A percentile compares a stretch with the other conserved stretches of the same genome.
phyloP scores from a whole-genome alignment of 2,329 filamentous ascomycete species.

The Malbranchea zuffiana region DNA sequence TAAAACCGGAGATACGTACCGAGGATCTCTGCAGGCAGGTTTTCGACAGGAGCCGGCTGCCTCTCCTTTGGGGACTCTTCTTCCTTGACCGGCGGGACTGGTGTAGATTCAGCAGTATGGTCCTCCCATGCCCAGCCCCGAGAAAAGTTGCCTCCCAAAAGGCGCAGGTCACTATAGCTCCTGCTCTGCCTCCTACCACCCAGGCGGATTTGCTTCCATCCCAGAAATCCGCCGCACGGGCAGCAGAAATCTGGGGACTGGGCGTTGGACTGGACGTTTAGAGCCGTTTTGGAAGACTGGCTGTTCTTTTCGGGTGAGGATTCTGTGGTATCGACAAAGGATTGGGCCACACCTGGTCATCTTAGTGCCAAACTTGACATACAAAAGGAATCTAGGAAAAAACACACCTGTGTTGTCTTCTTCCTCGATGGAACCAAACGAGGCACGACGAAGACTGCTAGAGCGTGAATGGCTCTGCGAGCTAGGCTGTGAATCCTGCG shows the following conservation, averaged over 20 bases:
- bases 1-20: constrained; percentile 42
- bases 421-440: constrained; percentile 36
- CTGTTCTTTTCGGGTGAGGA: constrained; percentile 21
- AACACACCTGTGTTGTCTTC: constrained; percentile 31
- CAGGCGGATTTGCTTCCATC: constrained; percentile 37
- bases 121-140: constrained; percentile 36
- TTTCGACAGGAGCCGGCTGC: constrained; percentile 49
- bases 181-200: constrained; percentile 35
- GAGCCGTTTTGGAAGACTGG: constrained; percentile 16
- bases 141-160: constrained; percentile 26
- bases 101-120: constrained; percentile 14
- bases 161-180: constrained; percentile 35
- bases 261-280: constrained; percentile 23
- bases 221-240: constrained; percentile 35
- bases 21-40: constrained; percentile 58
- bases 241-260: constrained; percentile 35
- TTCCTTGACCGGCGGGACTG: constrained; percentile 15
- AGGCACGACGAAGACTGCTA: constrained; percentile 31
- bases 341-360: constrained; percentile 32
- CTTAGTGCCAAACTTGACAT: not conserved
- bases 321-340: constrained; percentile 32
- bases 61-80: constrained; percentile 20
- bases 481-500: constrained; percentile 20
- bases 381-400: constrained; percentile 10
- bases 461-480: constrained; percentile 30